These are phyloP conservation scores for Fonsecaea nubica DNA, from an alignment of 2,329 filamentous ascomycete species.

Conservation along the genomic window DNA sequence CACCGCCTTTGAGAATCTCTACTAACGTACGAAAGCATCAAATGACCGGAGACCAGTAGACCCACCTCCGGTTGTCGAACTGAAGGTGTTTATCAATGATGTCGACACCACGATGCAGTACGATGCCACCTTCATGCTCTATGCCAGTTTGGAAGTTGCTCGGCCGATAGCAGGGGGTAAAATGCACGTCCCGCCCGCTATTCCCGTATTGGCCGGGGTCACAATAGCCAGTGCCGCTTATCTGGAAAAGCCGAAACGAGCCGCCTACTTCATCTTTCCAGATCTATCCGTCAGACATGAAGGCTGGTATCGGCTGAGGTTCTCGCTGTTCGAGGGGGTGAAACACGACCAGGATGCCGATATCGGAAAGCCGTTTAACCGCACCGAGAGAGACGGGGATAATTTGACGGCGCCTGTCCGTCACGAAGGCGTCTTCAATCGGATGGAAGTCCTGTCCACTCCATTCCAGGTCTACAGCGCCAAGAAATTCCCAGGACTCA, in stretches of 20 bases:
- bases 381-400: slow-evolving; percentile 41
- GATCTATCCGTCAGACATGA: slow-evolving; percentile 96
- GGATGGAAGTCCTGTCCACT: slow-evolving; percentile 86
- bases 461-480: slow-evolving; percentile 92
- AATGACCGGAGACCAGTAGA: slow-evolving; percentile 92
- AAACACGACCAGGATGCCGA: slow-evolving; percentile 84
- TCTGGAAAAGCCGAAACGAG: slow-evolving; percentile 78
- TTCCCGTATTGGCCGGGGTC: slow-evolving; percentile 89
- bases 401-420: slow-evolving; percentile 55
- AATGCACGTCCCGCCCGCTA: slow-evolving; percentile 70
- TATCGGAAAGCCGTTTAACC: slow-evolving; percentile 54
- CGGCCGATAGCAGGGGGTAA: slow-evolving; percentile 83
- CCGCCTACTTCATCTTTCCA: slow-evolving; percentile 96
- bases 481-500: slow-evolving; percentile 96
- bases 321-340: slow-evolving; percentile 91
- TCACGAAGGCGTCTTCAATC: slow-evolving; percentile 72
- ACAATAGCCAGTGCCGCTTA: slow-evolving; percentile 96
- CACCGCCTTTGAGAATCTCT: not conserved
- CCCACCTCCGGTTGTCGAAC: slow-evolving; percentile 90
- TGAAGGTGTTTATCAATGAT: slow-evolving; percentile 79
- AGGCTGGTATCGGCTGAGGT: slow-evolving; percentile 87
- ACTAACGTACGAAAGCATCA: slow-evolving; percentile 62
- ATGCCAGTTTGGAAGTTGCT: slow-evolving; percentile 85
- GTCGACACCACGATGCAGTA: slow-evolving; percentile 85
- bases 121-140: slow-evolving; percentile 97